Percentiles rank a stretch among this genome's conserved stretches.
phyloP scores from a whole-genome alignment of 2,329 filamentous ascomycete genomes.

The Exophiala aquamarina region DNA sequence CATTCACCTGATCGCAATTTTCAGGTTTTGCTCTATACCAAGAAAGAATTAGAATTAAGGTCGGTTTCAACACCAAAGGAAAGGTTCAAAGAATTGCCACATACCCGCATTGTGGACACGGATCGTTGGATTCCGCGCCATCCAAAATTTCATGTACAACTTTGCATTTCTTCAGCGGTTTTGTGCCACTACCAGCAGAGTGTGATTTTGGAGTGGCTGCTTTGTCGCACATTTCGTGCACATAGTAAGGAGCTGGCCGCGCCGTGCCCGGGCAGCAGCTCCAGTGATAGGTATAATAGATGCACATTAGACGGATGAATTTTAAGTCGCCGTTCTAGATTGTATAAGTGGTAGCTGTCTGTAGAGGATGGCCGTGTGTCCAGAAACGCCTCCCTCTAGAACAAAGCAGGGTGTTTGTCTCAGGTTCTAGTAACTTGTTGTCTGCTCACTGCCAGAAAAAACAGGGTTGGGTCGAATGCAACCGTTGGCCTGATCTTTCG shows the following conservation, averaged over 20 bases:
- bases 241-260: slow-evolving; percentile 27
- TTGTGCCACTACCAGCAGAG: neutral
- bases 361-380: too few species aligned
- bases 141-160: slow-evolving; percentile 27
- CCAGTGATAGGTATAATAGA: slow-evolving; percentile 30
- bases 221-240: slow-evolving; percentile 25
- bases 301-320: slow-evolving; percentile 21
- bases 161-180: slow-evolving; percentile 20
- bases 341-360: too few species aligned
- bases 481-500: too few species aligned
- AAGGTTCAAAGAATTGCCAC: neutral
- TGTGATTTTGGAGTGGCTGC: slow-evolving; percentile 16
- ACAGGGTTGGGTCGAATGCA: too few species aligned
- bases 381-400: too few species aligned
- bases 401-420: too few species aligned
- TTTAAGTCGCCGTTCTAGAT: too few species aligned
- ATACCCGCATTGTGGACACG: slow-evolving; percentile 28
- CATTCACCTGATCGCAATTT: slow-evolving; percentile 17
- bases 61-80: too few species aligned
- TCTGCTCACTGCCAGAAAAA: too few species aligned
- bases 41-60: too few species aligned
- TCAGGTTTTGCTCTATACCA: slow-evolving; percentile 16
- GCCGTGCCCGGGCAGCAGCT: slow-evolving; percentile 28
- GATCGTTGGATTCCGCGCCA: slow-evolving; percentile 26
- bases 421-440: too few species aligned